Percentiles rank a stretch among this genome's conserved stretches.
These are phyloP conservation scores for Lasiosphaeria hispida DNA, from an alignment of 495 filamentous ascomycete genomes.

Conservation along the genomic window DNA sequence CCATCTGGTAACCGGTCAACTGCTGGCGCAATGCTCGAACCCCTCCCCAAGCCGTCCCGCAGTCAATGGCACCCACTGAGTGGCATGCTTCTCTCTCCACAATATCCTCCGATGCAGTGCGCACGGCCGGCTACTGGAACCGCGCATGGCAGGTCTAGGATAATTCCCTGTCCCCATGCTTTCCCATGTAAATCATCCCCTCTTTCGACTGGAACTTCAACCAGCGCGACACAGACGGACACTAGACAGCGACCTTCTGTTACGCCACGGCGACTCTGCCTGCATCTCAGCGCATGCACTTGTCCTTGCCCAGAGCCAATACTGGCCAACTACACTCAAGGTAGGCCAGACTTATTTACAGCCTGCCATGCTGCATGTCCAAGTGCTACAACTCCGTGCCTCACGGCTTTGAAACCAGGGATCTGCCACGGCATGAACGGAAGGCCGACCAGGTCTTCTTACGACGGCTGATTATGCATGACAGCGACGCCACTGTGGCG, in stretches of 20 bases:
- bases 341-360: not conserved
- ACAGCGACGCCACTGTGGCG: constrained; percentile 3
- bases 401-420: constrained; percentile 20
- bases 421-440: constrained; percentile 22
- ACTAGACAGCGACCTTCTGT: constrained; percentile 1
- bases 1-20: not conserved
- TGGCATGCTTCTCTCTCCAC: constrained; percentile 17
- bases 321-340: not conserved
- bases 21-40: constrained; percentile 1
- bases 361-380: constrained; percentile 8
- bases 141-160: constrained; percentile 22
- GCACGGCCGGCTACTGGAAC: constrained; percentile 19
- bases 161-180: constrained; percentile 27
- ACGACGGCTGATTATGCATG: not conserved
- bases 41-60: constrained; percentile 3
- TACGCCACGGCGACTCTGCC: constrained; percentile 1
- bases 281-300: not conserved
- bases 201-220: constrained; percentile 1
- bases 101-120: constrained; percentile 22
- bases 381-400: not conserved
- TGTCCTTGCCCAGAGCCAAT: not conserved
- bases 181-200: constrained; percentile 10
- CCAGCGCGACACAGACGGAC: not conserved
- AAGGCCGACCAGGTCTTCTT: constrained; percentile 11
- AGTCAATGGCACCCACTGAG: constrained; percentile 1